Evolutionary conservation across 768 basidiomycete genomes (phyloP).

Genomic region (Lentinus brumalis): DNA sequence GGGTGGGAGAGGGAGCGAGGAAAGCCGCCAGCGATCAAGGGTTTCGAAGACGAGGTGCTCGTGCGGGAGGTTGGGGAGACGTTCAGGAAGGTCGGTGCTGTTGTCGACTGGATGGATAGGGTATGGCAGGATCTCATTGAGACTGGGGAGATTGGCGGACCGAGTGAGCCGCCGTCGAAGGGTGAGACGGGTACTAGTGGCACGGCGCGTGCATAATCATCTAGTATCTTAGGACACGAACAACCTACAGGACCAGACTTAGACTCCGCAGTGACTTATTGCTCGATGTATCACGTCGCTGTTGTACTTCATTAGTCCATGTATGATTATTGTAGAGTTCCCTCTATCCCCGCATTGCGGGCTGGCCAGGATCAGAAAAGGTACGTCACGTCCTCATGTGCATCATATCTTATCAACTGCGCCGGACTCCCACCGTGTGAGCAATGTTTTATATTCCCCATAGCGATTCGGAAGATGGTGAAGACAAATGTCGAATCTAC

Average conservation of each 20-base stretch:
- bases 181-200: not conserved
- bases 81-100: conserved; percentile 40
- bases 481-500: not conserved
- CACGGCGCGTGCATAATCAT: not conserved
- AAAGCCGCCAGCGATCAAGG: conserved; percentile 45
- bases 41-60: conserved; percentile 68
- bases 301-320: not conserved
- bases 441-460: too few relatives aligned
- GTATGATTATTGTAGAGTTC: not conserved
- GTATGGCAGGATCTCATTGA: conserved; percentile 53
- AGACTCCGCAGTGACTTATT: not conserved
- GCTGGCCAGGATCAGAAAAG: too few relatives aligned
- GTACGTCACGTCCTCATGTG: too few relatives aligned
- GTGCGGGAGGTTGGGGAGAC: conserved; percentile 44
- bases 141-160: conserved; percentile 5
- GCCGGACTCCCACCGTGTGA: too few relatives aligned
- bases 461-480: too few relatives aligned
- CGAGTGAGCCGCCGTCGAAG: not conserved
- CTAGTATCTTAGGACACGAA: not conserved
- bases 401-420: not conserved
- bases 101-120: conserved; percentile 55
- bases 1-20: conserved; percentile 9
- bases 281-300: not conserved
- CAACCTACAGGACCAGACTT: too few relatives aligned
- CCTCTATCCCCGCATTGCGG: too few relatives aligned